Evolutionary conservation across 1,284 basidiomycete genomes (phyloP).

Genomic region (Microbotryum lychnidis-dioicae): DNA sequence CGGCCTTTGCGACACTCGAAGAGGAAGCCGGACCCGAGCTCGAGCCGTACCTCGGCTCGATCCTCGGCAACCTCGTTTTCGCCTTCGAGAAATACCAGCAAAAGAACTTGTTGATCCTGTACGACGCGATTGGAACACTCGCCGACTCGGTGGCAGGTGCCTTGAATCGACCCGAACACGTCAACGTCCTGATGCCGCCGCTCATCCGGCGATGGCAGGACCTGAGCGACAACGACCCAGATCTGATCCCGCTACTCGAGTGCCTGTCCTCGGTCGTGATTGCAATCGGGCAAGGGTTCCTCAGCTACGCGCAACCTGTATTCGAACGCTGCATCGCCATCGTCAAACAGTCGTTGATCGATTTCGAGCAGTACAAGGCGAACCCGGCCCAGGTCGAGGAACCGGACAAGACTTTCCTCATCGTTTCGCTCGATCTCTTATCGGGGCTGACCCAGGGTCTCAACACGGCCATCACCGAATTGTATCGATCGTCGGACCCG

Average conservation of each 20-base stretch:
- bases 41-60: constrained; percentile 87
- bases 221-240: constrained; percentile 80
- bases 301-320: constrained; percentile 80
- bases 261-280: constrained; percentile 97
- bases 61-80: constrained; percentile 86
- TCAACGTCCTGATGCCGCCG: constrained; percentile 94
- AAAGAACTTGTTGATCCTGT: constrained; percentile 97
- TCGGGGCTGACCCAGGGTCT: constrained; percentile 94
- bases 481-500: constrained; percentile 56
- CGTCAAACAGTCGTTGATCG: constrained; percentile 68
- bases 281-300: constrained; percentile 85
- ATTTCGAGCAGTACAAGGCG: constrained; percentile 71
- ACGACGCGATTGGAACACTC: constrained; percentile 94
- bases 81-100: constrained; percentile 99
- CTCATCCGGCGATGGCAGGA: constrained; percentile 82
- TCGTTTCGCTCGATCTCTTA: constrained; percentile 90
- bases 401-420: constrained; percentile 90
- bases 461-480: constrained; percentile 61
- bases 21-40: constrained; percentile 90
- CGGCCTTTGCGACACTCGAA: constrained; percentile 95
- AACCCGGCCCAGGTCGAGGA: constrained; percentile 55
- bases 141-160: constrained; percentile 91
- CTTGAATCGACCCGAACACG: constrained; percentile 73
- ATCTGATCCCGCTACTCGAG: constrained; percentile 90
- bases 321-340: constrained; percentile 86